Base-by-base conservation (phyloP, 2,329 filamentous ascomycete genomes). In the Colletotrichum tropicale region DNA sequence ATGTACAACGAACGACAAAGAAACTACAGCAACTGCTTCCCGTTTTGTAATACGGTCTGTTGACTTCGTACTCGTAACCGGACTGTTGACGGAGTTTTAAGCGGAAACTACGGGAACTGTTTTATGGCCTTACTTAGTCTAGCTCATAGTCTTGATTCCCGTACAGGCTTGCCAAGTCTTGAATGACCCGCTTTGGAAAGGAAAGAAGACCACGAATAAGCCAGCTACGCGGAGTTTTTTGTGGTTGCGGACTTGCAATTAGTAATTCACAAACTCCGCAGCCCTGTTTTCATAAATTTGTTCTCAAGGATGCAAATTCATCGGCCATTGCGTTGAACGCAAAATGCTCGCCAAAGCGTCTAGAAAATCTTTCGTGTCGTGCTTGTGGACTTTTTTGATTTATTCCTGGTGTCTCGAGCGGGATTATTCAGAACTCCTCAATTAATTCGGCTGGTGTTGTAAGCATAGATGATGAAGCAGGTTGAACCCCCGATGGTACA, bases 201-300 rank as follows among this genome's bases (percentile, higher is more conserved):
- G 10, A n/a, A 21, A 21, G 18, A 34, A 8, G 16, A 30, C 12
- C 18, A 12, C 30, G 58, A n/a, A 30, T 60, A 4, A 61, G 58
- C 15, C 10, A 32, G 18, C 18, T 16, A n/a, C 15, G 58, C 18
- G 26, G 58, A 61, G 28, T 32, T n/a, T 61, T 18, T 52, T 13
- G 10, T 52, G 58, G 30, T 32, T n/a, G 58, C 58, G 58, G 58
- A 61, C 58, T 61, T 61, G 15, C 12, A 12, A 34, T 61, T 61
- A 34, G n/a, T 32, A 61, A 61, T 34, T 28, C 18, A 32, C 15
- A 34, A 61, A 61, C 58, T 61, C 58, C 58, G 58, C 58, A 8
- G 15, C 15, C 12, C n/a, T 52, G 43, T 1, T 48, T 21, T 3
- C 10, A 48, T 5, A 8, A 61, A 61, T 2, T 16, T 15, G 9